Evolutionary conservation across 2,329 filamentous ascomycete species (phyloP).

Genomic region (Pseudogymnoascus pannorum): DNA sequence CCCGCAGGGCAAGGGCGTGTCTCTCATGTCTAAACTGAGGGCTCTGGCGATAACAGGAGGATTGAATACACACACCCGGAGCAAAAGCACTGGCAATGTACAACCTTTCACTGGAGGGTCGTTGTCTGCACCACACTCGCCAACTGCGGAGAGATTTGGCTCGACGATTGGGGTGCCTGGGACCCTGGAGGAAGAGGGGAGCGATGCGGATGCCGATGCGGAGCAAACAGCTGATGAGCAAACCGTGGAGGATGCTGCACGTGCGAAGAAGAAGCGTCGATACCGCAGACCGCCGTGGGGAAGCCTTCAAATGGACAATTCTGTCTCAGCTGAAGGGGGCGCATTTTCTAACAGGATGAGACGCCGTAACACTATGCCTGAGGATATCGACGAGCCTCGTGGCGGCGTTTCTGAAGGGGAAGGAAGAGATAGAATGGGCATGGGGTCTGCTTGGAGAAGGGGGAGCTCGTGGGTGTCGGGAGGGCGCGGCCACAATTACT

Average conservation of each 20-base stretch:
- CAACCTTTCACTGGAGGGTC: slow-evolving; percentile 28
- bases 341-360: slow-evolving; percentile 53
- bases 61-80: slow-evolving; percentile 35
- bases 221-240: slow-evolving; percentile 81
- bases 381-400: slow-evolving; percentile 46
- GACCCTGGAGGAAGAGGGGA: slow-evolving; percentile 50
- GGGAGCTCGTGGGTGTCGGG: slow-evolving; percentile 42
- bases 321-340: slow-evolving; percentile 33
- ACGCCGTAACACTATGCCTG: slow-evolving; percentile 59
- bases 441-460: slow-evolving; percentile 49
- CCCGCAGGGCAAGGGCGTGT: slow-evolving; percentile 52
- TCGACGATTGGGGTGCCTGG: slow-evolving; percentile 41
- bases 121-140: slow-evolving; percentile 40
- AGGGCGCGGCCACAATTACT: slow-evolving; percentile 43
- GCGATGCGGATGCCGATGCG: slow-evolving; percentile 69
- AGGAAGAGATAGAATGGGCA: slow-evolving; percentile 54
- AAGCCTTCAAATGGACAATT: background rate
- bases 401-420: slow-evolving; percentile 70
- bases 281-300: slow-evolving; percentile 41
- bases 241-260: slow-evolving; percentile 37
- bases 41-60: slow-evolving; percentile 55
- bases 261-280: slow-evolving; percentile 57
- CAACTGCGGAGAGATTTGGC: slow-evolving; percentile 37
- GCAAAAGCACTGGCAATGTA: slow-evolving; percentile 30
- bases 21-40: slow-evolving; percentile 72